Conservation (phyloP, 2,329 filamentous ascomycete genomes). For the Mycocentrospora acerina region DNA sequence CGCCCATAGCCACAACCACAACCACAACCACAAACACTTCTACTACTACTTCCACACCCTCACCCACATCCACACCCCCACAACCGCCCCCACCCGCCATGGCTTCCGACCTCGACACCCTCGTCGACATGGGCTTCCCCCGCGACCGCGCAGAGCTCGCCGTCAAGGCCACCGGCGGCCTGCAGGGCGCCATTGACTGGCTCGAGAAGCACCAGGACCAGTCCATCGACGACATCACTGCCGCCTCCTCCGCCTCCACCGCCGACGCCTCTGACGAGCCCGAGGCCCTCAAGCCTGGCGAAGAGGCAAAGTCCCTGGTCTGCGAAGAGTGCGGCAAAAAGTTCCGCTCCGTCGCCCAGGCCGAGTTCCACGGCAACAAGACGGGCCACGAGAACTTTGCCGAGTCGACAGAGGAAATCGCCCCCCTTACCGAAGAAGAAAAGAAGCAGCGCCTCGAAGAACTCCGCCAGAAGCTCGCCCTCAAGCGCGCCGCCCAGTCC, state of each 20-base stretch:
- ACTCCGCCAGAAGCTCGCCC: conserved; percentile 68
- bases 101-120: conserved; percentile 60
- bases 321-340: conserved; percentile 96
- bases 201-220: conserved; percentile 90
- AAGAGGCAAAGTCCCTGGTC: conserved; percentile 75
- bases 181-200: conserved; percentile 91
- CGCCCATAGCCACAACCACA: conserved; percentile 5
- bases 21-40: conserved; percentile 4
- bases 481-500: conserved; percentile 69
- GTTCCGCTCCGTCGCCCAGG: conserved; percentile 78
- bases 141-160: conserved; percentile 79
- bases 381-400: conserved; percentile 89
- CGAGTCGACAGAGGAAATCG: conserved; percentile 90
- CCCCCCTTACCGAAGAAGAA: conserved; percentile 87
- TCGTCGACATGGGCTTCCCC: conserved; percentile 76
- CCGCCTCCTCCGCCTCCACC: conserved; percentile 30
- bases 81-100: conserved; percentile 30
- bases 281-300: conserved; percentile 68
- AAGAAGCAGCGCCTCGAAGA: conserved; percentile 79
- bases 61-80: conserved; percentile 7
- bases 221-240: conserved; percentile 75
- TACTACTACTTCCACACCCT: conserved; percentile 3
- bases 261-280: conserved; percentile 52
- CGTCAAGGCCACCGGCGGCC: conserved; percentile 76
- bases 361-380: conserved; percentile 88